Percentiles rank a stretch among this genome's conserved stretches.
phyloP scores from a whole-genome alignment of 257 asterid genomes.

The Scutellaria galericulata region DNA sequence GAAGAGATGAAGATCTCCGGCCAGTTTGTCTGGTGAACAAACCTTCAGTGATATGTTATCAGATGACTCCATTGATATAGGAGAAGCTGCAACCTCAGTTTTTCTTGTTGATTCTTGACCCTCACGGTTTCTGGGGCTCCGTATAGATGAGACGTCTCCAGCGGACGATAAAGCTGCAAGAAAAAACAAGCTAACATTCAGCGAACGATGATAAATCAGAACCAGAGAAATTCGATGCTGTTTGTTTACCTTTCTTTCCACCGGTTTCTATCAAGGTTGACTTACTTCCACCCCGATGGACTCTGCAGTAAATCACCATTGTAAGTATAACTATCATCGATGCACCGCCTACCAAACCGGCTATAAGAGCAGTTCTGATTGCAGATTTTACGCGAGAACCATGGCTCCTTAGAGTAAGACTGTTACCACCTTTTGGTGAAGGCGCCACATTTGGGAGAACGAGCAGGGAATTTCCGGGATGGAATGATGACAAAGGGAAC shows the following conservation, averaged over 20 bases:
- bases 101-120: constrained; percentile 44
- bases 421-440: constrained; percentile 44
- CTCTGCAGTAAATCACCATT: constrained; percentile 54
- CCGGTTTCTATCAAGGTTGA: constrained; percentile 38
- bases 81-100: constrained; percentile 49
- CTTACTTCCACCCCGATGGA: constrained; percentile 38
- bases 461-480: constrained; percentile 79
- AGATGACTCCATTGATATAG: constrained; percentile 23
- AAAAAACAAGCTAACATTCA: constrained; percentile 22
- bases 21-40: constrained; percentile 80
- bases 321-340: constrained; percentile 48
- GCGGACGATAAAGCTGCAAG: constrained; percentile 47
- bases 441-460: constrained; percentile 45
- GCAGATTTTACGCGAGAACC: constrained; percentile 51
- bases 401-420: constrained; percentile 39
- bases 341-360: constrained; percentile 57
- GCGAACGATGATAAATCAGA: not conserved
- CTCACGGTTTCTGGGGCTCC: constrained; percentile 36
- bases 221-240: not conserved
- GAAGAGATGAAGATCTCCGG: constrained; percentile 76
- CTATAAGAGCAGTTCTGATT: constrained; percentile 59
- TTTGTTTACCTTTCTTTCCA: constrained; percentile 57
- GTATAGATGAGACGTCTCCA: constrained; percentile 34
- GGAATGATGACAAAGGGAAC: constrained; percentile 80
- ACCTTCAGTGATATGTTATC: constrained; percentile 46